phyloP scores from a whole-genome alignment of 345 rosid genomes.

The Punica granatum region DNA sequence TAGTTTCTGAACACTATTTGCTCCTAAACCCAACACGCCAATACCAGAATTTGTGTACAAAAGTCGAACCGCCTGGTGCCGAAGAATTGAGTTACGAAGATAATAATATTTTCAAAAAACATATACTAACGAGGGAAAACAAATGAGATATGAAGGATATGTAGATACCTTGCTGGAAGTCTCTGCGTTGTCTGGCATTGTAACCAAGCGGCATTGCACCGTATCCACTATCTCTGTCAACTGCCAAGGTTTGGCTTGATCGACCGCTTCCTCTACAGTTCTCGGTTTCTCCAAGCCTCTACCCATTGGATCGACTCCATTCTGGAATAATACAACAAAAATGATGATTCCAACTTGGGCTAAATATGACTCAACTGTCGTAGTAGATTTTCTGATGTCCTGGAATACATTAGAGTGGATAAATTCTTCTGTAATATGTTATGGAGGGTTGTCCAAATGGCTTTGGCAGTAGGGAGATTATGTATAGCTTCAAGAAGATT shows the following conservation, averaged over 20 bases:
- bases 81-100: neutral
- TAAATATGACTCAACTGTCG: neutral
- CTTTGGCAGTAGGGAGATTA: no score
- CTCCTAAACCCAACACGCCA: slow-evolving; percentile 81
- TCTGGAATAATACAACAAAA: slow-evolving; percentile 28
- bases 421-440: no score
- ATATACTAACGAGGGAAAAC: neutral
- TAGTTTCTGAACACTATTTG: slow-evolving; percentile 63
- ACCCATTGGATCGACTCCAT: slow-evolving; percentile 74
- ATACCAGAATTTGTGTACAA: slow-evolving; percentile 76
- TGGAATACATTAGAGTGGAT: neutral
- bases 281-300: slow-evolving; percentile 81
- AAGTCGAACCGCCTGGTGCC: slow-evolving; percentile 61
- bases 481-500: no score
- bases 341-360: neutral
- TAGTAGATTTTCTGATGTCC: neutral
- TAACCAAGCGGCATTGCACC: slow-evolving; percentile 57
- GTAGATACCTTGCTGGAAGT: slow-evolving; percentile 71
- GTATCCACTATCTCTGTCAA: slow-evolving; percentile 65
- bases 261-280: slow-evolving; percentile 49
- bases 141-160: slow-evolving; percentile 1
- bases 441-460: no score
- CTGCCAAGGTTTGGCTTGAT: slow-evolving; percentile 75
- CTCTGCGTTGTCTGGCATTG: slow-evolving; percentile 67
- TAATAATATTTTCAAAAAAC: neutral